Percentiles rank a stretch among this genome's conserved stretches.
These are phyloP conservation scores for Coleophoma cylindrospora DNA, from an alignment of 2,329 filamentous ascomycete species.

Conservation along the genomic window DNA sequence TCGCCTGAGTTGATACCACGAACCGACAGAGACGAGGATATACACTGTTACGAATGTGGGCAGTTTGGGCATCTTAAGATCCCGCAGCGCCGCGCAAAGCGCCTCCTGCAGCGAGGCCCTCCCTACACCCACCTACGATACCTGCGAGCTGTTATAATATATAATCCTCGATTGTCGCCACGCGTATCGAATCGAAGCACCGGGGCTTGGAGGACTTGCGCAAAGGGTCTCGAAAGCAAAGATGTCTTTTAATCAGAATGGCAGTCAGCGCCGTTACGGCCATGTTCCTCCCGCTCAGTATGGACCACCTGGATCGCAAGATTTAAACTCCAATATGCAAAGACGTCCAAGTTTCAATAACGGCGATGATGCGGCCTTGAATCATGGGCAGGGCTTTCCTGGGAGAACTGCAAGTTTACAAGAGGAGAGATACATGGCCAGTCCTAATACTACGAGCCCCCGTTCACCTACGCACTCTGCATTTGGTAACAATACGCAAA, in stretches of 20 bases:
- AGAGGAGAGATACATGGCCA: slow-evolving; percentile 59
- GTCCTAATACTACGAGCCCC: slow-evolving; percentile 14
- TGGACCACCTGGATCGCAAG: slow-evolving; percentile 33
- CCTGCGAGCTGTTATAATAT: slow-evolving; percentile 7
- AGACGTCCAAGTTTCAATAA: slow-evolving; percentile 70
- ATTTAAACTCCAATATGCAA: slow-evolving; percentile 29
- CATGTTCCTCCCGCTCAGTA: slow-evolving; percentile 64
- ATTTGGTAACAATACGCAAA: slow-evolving; percentile 16
- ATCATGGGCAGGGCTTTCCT: slow-evolving; percentile 21
- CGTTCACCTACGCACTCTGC: slow-evolving; percentile 19
- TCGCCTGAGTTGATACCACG: background rate
- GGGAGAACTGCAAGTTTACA: slow-evolving; percentile 15
- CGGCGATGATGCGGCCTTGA: slow-evolving; percentile 63
- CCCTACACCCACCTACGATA: slow-evolving; percentile 7
- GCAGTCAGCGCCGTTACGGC: slow-evolving; percentile 59
- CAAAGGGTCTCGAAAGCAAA: slow-evolving; percentile 5
- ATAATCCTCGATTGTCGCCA: slow-evolving; percentile 1
- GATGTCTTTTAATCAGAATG: slow-evolving; percentile 58
- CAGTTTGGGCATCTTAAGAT: slow-evolving; percentile 8
- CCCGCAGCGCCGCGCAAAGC: slow-evolving; percentile 10
- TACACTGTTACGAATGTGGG: slow-evolving; percentile 13
- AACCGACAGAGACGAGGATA: background rate
- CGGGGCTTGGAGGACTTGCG: slow-evolving; percentile 4
- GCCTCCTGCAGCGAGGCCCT: slow-evolving; percentile 13
- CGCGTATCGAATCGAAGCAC: slow-evolving; percentile 3